Evolutionary conservation across 352 stramenopile genomes (phyloP).

Genomic region (Phytophthora sojae): DNA sequence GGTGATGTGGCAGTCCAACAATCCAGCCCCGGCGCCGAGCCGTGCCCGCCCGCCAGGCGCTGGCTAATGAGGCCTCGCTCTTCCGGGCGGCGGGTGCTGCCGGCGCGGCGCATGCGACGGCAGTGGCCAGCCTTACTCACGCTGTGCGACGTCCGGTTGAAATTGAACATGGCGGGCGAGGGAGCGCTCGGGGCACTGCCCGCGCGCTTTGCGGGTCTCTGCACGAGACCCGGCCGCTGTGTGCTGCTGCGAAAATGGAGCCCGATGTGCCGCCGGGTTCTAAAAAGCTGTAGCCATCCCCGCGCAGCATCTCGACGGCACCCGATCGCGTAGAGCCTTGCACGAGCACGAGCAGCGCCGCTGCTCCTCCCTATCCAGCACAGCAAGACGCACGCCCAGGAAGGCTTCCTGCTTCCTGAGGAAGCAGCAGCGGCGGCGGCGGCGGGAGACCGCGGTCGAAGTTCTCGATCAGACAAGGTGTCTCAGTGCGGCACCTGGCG

Average conservation of each 20-base stretch:
- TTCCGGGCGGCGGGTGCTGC: not conserved
- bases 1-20: not conserved
- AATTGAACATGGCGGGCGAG: slow-evolving; percentile 31
- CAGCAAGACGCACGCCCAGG: not conserved
- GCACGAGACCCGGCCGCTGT: slow-evolving; percentile 10
- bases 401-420: too few relatives aligned
- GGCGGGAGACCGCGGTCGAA: not conserved
- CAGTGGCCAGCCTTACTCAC: slow-evolving; percentile 2
- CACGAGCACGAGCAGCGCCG: not conserved
- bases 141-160: slow-evolving; percentile 26
- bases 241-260: slow-evolving; percentile 11
- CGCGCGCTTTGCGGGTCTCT: slow-evolving; percentile 2
- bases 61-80: not conserved
- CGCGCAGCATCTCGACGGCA: not conserved
- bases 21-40: not conserved
- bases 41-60: too few relatives aligned
- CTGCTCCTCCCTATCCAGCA: not conserved
- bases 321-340: not conserved
- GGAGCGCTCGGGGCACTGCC: not conserved
- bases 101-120: slow-evolving; percentile 12
- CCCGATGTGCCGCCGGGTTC: not conserved
- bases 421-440: too few relatives aligned
- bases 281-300: slow-evolving; percentile 21
- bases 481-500: slow-evolving; percentile 22
- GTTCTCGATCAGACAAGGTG: slow-evolving; percentile 22